Conservation (phyloP, 257 asterid genomes). For the Coffea canephora region DNA sequence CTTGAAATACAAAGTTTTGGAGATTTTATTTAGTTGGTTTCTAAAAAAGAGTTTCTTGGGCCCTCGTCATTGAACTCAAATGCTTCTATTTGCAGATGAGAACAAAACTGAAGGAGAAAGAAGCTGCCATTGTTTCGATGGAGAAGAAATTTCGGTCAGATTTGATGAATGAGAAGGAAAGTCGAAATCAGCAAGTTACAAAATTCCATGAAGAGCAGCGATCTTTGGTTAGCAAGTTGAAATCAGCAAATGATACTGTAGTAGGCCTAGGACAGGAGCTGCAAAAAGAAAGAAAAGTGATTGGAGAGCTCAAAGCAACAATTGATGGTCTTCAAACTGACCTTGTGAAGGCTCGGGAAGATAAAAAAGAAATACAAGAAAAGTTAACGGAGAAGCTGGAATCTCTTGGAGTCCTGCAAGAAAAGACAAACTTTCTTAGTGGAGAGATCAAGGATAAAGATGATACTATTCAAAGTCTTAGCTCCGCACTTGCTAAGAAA, state of each 20-base stretch:
- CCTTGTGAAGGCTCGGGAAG: conserved; percentile 36
- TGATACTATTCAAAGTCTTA: conserved; percentile 27
- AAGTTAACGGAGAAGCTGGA: conserved; percentile 57
- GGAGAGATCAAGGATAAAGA: conserved; percentile 65
- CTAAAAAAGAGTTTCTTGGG: conserved; percentile 8
- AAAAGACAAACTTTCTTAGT: conserved; percentile 47
- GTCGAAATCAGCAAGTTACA: conserved; percentile 36
- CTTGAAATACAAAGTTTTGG: background rate
- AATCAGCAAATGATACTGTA: conserved; percentile 39
- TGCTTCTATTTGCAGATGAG: conserved; percentile 50
- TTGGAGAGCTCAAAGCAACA: conserved; percentile 42
- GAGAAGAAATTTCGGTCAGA: conserved; percentile 48
- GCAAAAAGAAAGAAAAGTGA: conserved; percentile 40
- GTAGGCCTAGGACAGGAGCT: conserved; percentile 43
- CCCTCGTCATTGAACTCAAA: conserved; percentile 15
- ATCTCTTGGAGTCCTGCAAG: conserved; percentile 44
- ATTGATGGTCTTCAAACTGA: conserved; percentile 43
- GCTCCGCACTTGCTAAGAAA: conserved; percentile 39
- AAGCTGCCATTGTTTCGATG: conserved; percentile 43
- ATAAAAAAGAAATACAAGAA: conserved; percentile 49
- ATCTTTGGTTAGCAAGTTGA: conserved; percentile 41
- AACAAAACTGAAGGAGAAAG: conserved; percentile 51
- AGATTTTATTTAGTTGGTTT: background rate
- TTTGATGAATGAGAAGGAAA: conserved; percentile 52
- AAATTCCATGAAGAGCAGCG: conserved; percentile 47